phyloP scores from a whole-genome alignment of 345 rosid genomes.

The Orychophragmus violaceus region DNA sequence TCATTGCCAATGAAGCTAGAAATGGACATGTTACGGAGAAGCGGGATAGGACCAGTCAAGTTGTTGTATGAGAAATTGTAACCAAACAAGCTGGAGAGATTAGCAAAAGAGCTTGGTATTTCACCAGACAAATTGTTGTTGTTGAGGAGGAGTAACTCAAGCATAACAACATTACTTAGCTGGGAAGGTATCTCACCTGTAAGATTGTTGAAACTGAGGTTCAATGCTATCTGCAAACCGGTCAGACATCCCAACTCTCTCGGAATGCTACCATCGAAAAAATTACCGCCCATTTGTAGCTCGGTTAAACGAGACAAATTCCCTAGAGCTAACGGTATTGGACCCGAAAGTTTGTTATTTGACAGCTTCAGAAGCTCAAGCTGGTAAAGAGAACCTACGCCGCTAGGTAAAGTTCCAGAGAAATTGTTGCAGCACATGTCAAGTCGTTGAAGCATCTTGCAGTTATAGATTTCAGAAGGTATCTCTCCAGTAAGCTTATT shows the following conservation, averaged over 20 bases:
- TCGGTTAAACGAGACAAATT: conserved; percentile 58
- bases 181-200: conserved; percentile 62
- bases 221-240: conserved; percentile 73
- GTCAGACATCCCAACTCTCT: conserved; percentile 50
- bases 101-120: conserved; percentile 59
- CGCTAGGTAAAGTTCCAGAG: conserved; percentile 48
- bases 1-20: conserved; percentile 53
- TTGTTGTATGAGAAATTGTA: conserved; percentile 80
- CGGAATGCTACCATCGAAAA: conserved; percentile 55
- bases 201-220: conserved; percentile 75
- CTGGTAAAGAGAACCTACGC: conserved; percentile 57
- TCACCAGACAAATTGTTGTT: conserved; percentile 67
- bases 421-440: conserved; percentile 67
- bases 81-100: conserved; percentile 61
- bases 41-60: conserved; percentile 53
- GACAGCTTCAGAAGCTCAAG: conserved; percentile 87
- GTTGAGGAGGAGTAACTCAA: conserved; percentile 60
- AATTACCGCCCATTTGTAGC: conserved; percentile 84
- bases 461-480: conserved; percentile 56
- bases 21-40: conserved; percentile 38
- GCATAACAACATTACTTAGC: conserved; percentile 60
- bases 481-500: conserved; percentile 58
- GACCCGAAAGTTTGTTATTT: too few species aligned
- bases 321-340: conserved; percentile 52
- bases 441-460: conserved; percentile 75